Conservation (phyloP, 495 filamentous ascomycete genomes). For the Amorphotheca resinae region DNA sequence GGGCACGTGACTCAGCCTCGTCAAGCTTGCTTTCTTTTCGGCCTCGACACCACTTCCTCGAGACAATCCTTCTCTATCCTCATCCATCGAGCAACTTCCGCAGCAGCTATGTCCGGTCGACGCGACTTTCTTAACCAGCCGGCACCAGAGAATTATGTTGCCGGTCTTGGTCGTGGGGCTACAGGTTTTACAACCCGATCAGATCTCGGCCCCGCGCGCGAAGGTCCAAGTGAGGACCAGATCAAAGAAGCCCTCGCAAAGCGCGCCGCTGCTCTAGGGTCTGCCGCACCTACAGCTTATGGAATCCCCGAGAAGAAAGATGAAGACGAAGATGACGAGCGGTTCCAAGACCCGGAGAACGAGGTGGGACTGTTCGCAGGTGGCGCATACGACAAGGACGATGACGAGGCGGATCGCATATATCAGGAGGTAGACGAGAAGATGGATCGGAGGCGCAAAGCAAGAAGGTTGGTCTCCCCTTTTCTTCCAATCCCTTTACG, state of each 20-base stretch:
- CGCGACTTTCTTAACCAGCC: conserved; percentile 86
- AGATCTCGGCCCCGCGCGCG: conserved; percentile 89
- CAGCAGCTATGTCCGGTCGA: conserved; percentile 51
- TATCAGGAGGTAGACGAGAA: conserved; percentile 92
- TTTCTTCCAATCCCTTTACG: conserved; percentile 15
- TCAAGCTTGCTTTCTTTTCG: neutral
- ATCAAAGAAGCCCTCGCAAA: conserved; percentile 96
- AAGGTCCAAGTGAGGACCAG: conserved; percentile 94
- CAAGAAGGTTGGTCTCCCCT: conserved; percentile 67
- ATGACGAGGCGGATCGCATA: conserved; percentile 93
- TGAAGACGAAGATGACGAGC: conserved; percentile 57
- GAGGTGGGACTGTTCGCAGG: conserved; percentile 92
- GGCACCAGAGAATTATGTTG: conserved; percentile 96
- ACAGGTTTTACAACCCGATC: conserved; percentile 97
- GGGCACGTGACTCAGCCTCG: conserved; percentile 3
- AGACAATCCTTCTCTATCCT: too few relatives aligned
- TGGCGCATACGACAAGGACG: conserved; percentile 87
- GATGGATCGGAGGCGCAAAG: conserved; percentile 80
- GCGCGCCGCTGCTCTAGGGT: conserved; percentile 72
- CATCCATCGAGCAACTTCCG: neutral
- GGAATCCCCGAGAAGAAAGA: conserved; percentile 66
- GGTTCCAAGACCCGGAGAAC: conserved; percentile 93
- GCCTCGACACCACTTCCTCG: too few relatives aligned
- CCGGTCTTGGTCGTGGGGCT: conserved; percentile 91
- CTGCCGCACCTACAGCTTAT: conserved; percentile 68